Base-by-base conservation (phyloP, 148 eudicot genomes). In the Heliamphora exappendiculata region DNA sequence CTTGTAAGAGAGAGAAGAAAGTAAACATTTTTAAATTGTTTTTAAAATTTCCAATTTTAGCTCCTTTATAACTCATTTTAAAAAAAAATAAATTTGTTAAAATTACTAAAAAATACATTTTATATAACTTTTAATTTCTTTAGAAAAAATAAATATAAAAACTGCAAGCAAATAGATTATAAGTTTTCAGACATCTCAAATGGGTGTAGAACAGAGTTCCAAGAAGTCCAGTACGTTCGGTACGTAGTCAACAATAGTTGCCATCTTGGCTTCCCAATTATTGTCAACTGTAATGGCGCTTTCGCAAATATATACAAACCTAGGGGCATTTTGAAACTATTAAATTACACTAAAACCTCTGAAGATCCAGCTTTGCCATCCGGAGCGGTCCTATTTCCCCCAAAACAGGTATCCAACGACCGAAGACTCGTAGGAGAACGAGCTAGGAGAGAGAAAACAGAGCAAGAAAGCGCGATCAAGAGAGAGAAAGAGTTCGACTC, bases 351-450 rank as follows among this genome's bases (percentile, higher is more conserved):
- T 70, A 71, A 28, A 75, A 57, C 62, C 69, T 8, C 60, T 58
- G 84, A 84, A 80, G 87, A 86, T 83, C 88, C 88, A 89, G 84
- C 75, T 84, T 84, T 84, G 86, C 87, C 84, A 79, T 84, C 78
- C 75, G 70, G 78, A 84, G 69, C 68, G 70, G 72, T 81, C 83
- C 87, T 81, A 82, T 81, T 86, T 70, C 36, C 66, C 76, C 74
- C 24, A 41, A 60, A 44, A 44, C 64, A 14, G 76, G 66, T 29
- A 17, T 55, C 60, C 63, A 73, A 36, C 64, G 17, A 7, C 70
- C 81, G 88, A 86, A 79, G 91, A 86, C 87, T 77, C 78, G 39
- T 31, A 37, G 24, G 57, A 49, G 13, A 8, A 78, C 68, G 71
- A 73, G 78, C 39, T 60, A 70, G 33, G 42, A 64, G 24, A 69